These are phyloP conservation scores for Entomortierella beljakovae DNA, from an alignment of 192 early-diverging fungal species.

Conservation along the genomic window DNA sequence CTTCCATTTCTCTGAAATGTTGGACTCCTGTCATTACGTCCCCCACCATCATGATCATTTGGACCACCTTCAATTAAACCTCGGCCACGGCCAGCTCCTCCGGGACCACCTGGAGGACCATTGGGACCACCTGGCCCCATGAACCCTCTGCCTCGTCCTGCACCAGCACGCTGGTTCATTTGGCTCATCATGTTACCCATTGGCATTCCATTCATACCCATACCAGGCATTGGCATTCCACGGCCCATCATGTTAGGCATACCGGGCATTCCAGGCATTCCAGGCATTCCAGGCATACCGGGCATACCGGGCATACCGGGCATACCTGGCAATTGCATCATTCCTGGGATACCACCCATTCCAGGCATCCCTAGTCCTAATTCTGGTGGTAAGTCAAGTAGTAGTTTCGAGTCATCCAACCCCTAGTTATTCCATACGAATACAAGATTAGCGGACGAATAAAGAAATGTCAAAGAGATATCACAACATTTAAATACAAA, in stretches of 20 bases:
- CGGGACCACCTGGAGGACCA: slow-evolving; percentile 7
- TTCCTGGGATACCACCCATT: slow-evolving; percentile 54
- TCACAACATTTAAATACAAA: slow-evolving; percentile 11
- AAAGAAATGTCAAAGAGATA: slow-evolving; percentile 34
- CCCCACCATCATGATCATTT: slow-evolving; percentile 12
- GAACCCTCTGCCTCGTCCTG: slow-evolving; percentile 37
- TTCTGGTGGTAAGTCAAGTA: slow-evolving; percentile 39
- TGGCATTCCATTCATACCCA: slow-evolving; percentile 51
- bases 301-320: slow-evolving; percentile 60
- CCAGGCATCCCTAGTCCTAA: slow-evolving; percentile 51
- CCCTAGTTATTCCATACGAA: slow-evolving; percentile 21
- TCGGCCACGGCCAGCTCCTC: slow-evolving; percentile 32
- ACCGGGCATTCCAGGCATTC: slow-evolving; percentile 53
- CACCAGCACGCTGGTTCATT: slow-evolving; percentile 44
- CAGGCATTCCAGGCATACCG: slow-evolving; percentile 56
- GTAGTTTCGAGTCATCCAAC: slow-evolving; percentile 33
- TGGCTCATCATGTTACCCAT: slow-evolving; percentile 56
- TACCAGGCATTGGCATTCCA: slow-evolving; percentile 51
- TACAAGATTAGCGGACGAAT: not conserved
- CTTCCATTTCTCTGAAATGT: slow-evolving; percentile 33
- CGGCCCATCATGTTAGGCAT: slow-evolving; percentile 56
- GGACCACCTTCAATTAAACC: slow-evolving; percentile 4
- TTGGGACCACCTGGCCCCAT: slow-evolving; percentile 28
- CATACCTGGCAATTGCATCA: slow-evolving; percentile 54
- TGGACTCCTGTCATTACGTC: slow-evolving; percentile 36